phyloP scores from a whole-genome alignment of 1,284 basidiomycete genomes.

The Xerocomus amazonicus region DNA sequence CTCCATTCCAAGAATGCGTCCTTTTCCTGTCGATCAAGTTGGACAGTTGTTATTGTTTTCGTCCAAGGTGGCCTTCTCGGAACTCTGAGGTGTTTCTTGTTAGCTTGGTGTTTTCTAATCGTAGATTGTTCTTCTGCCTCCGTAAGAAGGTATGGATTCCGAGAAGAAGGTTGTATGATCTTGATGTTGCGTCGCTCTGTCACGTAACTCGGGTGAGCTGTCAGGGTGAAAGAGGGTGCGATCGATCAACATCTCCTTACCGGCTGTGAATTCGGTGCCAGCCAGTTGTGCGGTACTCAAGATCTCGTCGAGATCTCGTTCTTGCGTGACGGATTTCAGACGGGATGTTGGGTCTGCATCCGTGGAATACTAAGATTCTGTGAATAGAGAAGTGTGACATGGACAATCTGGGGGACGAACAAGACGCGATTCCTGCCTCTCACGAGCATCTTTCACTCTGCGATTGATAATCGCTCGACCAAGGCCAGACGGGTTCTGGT shows the following conservation, averaged over 20 bases:
- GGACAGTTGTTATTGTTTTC: conserved; percentile 67
- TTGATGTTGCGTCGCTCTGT: conserved; percentile 89
- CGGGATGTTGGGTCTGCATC: conserved; percentile 70
- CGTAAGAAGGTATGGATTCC: conserved; percentile 87
- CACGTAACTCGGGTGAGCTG: conserved; percentile 10
- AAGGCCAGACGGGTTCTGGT: conserved; percentile 70
- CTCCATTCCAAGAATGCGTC: conserved; percentile 90
- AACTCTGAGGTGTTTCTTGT: conserved; percentile 73
- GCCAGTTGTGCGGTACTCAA: conserved; percentile 93
- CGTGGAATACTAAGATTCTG: conserved; percentile 62
- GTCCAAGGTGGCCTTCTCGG: conserved; percentile 87
- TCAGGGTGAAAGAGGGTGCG: neutral
- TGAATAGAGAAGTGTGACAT: neutral
- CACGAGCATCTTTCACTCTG: conserved; percentile 77
- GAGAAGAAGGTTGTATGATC: conserved; percentile 71
- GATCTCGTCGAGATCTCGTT: conserved; percentile 95
- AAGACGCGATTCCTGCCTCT: conserved; percentile 67
- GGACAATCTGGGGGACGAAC: conserved; percentile 43
- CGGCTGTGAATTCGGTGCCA: conserved; percentile 95
- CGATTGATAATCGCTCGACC: conserved; percentile 91
- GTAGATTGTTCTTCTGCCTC: conserved; percentile 82
- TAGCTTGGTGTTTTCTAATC: conserved; percentile 67
- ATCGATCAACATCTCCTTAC: conserved; percentile 41
- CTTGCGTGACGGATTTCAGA: conserved; percentile 92
- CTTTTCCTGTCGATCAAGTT: conserved; percentile 86